These are phyloP conservation scores for Crithidia acanthocephali DNA, from an alignment of 208 protist species.

Conservation along the genomic window DNA sequence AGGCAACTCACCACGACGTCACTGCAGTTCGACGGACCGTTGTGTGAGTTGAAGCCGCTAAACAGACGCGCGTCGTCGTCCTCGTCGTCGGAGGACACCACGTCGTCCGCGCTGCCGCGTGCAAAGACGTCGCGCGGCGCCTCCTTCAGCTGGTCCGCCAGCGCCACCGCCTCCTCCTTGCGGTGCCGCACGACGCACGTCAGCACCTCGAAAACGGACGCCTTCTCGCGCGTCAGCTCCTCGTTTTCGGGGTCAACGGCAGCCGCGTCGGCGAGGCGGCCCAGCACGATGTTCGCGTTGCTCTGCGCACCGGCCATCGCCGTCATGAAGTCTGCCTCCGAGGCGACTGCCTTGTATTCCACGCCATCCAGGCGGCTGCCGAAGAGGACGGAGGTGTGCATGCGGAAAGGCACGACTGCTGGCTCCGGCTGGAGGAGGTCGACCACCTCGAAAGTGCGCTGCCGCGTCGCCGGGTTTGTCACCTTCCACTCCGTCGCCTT, in stretches of 20 bases:
- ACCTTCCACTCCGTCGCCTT: slow-evolving; percentile 22
- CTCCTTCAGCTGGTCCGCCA: slow-evolving; percentile 21
- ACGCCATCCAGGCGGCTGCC: slow-evolving; percentile 40
- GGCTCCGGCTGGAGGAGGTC: slow-evolving; percentile 42
- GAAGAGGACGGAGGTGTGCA: slow-evolving; percentile 29
- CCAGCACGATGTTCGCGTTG: slow-evolving; percentile 29
- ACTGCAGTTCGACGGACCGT: slow-evolving; percentile 12
- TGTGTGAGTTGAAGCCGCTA: slow-evolving; percentile 27
- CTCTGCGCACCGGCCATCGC: slow-evolving; percentile 37
- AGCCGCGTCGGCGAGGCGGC: slow-evolving; percentile 22
- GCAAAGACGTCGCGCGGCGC: slow-evolving; percentile 5
- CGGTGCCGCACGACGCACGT: slow-evolving; percentile 41
- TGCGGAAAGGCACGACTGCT: slow-evolving; percentile 12
- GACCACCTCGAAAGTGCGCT: slow-evolving; percentile 34
- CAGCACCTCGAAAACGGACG: slow-evolving; percentile 35
- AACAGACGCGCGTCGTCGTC: slow-evolving; percentile 20
- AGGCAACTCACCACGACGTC: slow-evolving; percentile 31
- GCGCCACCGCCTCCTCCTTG: slow-evolving; percentile 35
- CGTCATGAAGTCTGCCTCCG: slow-evolving; percentile 31
- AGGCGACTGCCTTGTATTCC: slow-evolving; percentile 28
- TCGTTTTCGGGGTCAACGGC: slow-evolving; percentile 17
- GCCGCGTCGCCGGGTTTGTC: slow-evolving; percentile 2
- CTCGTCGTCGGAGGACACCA: slow-evolving; percentile 29
- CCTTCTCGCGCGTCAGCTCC: slow-evolving; percentile 15
- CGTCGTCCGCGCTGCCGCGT: not conserved